phyloP scores from a whole-genome alignment of 441 rosid genomes.

The Pelargonium myrrhifolium region DNA sequence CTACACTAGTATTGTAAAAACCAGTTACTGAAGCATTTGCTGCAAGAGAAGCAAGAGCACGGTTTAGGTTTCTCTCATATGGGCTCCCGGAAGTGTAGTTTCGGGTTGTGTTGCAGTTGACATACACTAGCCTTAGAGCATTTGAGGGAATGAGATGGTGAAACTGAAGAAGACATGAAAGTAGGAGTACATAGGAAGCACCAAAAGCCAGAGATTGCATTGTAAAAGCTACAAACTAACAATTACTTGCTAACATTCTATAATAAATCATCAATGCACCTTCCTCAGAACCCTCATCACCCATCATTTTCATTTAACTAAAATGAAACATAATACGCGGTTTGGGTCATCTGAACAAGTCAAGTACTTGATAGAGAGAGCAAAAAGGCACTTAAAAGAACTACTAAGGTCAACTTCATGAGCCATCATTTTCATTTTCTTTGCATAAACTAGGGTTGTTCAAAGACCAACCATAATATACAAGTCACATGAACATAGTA shows the following conservation, averaged over 20 bases:
- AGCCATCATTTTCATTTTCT: too few species aligned
- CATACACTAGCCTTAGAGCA: neutral
- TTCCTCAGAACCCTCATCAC: neutral
- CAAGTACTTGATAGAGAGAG: slow-evolving; percentile 7
- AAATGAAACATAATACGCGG: neutral
- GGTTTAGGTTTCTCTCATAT: slow-evolving; percentile 20
- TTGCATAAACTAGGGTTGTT: too few species aligned
- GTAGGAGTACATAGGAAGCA: neutral
- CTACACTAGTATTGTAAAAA: slow-evolving; percentile 8
- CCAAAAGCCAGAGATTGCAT: slow-evolving; percentile 4
- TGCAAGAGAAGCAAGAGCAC: slow-evolving; percentile 18
- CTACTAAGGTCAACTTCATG: too few species aligned
- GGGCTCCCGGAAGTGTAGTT: slow-evolving; percentile 22
- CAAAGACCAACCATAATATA: neutral
- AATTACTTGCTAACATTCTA: too few species aligned
- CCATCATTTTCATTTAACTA: neutral
- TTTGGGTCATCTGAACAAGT: neutral
- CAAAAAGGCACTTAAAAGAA: neutral
- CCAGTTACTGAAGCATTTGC: slow-evolving; percentile 24
- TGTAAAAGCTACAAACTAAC: neutral
- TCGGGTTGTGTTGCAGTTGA: slow-evolving; percentile 7
- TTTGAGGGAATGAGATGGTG: neutral
- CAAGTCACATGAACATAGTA: neutral
- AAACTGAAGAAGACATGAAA: slow-evolving; percentile 8
- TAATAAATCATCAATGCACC: too few species aligned